Percentiles rank a stretch among this genome's conserved stretches.
phyloP scores from a whole-genome alignment of 179 eudicot genomes.

The Heliamphora pulchella region DNA sequence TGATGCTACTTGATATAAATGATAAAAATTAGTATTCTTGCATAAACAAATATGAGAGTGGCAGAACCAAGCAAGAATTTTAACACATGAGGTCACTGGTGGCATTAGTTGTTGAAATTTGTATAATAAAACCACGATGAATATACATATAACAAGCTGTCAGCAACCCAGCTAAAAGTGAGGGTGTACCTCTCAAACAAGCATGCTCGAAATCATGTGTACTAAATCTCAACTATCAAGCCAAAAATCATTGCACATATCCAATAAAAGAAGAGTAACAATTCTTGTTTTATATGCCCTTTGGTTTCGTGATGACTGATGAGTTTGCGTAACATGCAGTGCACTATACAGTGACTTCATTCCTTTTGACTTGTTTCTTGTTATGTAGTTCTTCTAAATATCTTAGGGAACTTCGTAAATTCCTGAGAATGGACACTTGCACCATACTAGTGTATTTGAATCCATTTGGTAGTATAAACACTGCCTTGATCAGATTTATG shows the following conservation, averaged over 20 bases:
- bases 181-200: neutral
- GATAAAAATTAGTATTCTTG: no score
- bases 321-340: no score
- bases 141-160: neutral
- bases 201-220: neutral
- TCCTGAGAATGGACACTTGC: slow-evolving; percentile 4
- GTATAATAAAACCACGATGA: neutral
- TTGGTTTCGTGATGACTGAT: no score
- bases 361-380: no score
- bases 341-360: no score
- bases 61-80: slow-evolving; percentile 3
- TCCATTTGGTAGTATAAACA: neutral
- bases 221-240: neutral
- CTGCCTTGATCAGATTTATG: neutral
- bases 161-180: neutral
- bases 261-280: neutral
- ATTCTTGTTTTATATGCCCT: no score
- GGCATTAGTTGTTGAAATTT: neutral
- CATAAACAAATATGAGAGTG: neutral
- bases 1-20: neutral
- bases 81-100: neutral
- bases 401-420: neutral
- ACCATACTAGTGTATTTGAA: neutral
- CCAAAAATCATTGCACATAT: neutral
- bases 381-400: no score